A percentile compares a stretch with the other conserved stretches of the same genome.
Conservation (phyloP, 2,329 filamentous ascomycete species). For the Hypomyces perniciosus region DNA sequence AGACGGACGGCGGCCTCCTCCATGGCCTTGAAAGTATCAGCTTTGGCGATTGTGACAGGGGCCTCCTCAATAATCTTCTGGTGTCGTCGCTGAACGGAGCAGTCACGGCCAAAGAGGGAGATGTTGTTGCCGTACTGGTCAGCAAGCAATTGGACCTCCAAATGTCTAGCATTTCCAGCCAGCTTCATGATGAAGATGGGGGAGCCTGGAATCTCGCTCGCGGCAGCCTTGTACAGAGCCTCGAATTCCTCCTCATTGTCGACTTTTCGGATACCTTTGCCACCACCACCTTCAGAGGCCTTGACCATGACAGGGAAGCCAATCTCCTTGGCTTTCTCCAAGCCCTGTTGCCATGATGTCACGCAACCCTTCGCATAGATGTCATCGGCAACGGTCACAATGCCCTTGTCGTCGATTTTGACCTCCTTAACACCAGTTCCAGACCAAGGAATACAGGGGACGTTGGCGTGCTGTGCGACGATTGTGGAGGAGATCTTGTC, state of each 20-base stretch:
- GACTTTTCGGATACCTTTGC: slow-evolving; percentile 98
- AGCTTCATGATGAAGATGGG: slow-evolving; percentile 99
- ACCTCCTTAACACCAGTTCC: slow-evolving; percentile 86
- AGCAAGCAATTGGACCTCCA: slow-evolving; percentile 94
- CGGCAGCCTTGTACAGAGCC: slow-evolving; percentile 86
- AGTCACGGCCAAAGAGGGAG: slow-evolving; percentile 96
- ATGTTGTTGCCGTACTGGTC: slow-evolving; percentile 99
- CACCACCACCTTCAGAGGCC: slow-evolving; percentile 98
- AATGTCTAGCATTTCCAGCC: slow-evolving; percentile 88
- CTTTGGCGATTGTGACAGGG: slow-evolving; percentile 90
- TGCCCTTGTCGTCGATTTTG: slow-evolving; percentile 68
- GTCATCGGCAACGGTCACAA: slow-evolving; percentile 85
- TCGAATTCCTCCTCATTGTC: slow-evolving; percentile 78
- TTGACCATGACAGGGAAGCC: slow-evolving; percentile 99
- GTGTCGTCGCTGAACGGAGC: slow-evolving; percentile 94
- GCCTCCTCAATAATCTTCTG: slow-evolving; percentile 99
- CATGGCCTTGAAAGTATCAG: slow-evolving; percentile 88
- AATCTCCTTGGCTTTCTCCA: slow-evolving; percentile 79
- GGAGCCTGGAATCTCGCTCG: slow-evolving; percentile 94
- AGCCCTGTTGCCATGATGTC: slow-evolving; percentile 80
- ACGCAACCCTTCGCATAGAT: slow-evolving; percentile 90
- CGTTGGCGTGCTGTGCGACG: slow-evolving; percentile 91
- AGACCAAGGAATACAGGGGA: slow-evolving; percentile 99
- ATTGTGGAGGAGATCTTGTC: slow-evolving; percentile 99
- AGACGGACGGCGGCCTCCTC: slow-evolving; percentile 93